A percentile compares a stretch with the other conserved stretches of the same genome.
Conservation (phyloP, 2,329 filamentous ascomycete species). For the Aspergillus neoniger region DNA sequence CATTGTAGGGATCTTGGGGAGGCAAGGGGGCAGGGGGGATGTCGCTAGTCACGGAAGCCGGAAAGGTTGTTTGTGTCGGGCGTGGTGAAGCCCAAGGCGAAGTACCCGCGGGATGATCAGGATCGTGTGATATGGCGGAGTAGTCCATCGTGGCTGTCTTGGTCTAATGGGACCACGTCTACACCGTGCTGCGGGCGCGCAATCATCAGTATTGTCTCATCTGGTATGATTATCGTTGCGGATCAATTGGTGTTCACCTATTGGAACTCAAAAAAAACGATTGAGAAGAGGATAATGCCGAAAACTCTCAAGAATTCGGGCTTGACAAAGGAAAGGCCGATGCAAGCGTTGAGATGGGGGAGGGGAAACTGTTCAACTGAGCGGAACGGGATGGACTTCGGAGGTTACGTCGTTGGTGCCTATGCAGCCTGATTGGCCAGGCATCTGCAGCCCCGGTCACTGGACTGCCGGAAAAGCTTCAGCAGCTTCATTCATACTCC, state of each 20-base stretch:
- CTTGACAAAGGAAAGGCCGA: constrained; percentile 5
- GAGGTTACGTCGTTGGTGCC: constrained; percentile 26
- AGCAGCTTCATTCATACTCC: not conserved
- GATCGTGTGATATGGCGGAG: constrained; percentile 58
- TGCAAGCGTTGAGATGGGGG: not conserved
- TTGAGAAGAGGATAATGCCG: not conserved
- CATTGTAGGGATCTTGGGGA: constrained; percentile 36
- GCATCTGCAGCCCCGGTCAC: constrained; percentile 17
- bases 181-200: constrained; percentile 14
- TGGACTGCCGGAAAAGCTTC: constrained; percentile 12
- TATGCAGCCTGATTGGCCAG: constrained; percentile 23
- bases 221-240: not conserved
- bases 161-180: constrained; percentile 23
- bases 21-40: constrained; percentile 46
- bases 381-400: constrained; percentile 9
- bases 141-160: constrained; percentile 62
- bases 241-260: constrained; percentile 21
- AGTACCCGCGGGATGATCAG: constrained; percentile 58
- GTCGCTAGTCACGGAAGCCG: constrained; percentile 37
- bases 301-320: not conserved
- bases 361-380: constrained; percentile 4
- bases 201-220: constrained; percentile 13
- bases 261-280: constrained; percentile 10
- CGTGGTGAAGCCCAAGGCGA: constrained; percentile 67
- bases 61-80: constrained; percentile 48